Base-by-base conservation (phyloP, 345 rosid genomes). In the Rhizophora mangle region DNA sequence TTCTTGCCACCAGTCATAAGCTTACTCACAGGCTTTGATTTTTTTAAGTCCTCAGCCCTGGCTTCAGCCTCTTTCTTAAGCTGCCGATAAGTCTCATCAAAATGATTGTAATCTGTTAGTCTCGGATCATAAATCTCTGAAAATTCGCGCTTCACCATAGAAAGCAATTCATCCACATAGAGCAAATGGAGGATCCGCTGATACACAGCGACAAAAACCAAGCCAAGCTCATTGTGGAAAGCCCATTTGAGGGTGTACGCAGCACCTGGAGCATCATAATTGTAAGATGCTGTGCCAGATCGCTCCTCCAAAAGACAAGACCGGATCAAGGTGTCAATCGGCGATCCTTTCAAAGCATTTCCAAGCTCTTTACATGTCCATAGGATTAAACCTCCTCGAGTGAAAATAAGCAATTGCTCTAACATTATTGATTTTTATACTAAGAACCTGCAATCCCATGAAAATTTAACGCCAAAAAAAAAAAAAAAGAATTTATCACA, bases 291-390 rank as follows among this genome's bases (percentile, higher is more conserved):
- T 10, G 82, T 83, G 3, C 99, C 99, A 2, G 99, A 95, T 51
- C 98, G 91, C 67, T 95, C 99, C 91, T 95, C 97, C 79, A 95
- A 82, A 9, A 92, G 92, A 64, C 97, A 95, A 2, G 98, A 95
- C 8, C 94, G 77, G 72, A 95, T 95, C 81, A 95, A 73, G 52
- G 98, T 83, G 60, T 95, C 98, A 51, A 95, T 89, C 0, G 98
- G 99, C 26, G 99, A 92, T 5, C 99, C 98, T 78, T 77, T 90
- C 9, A 95, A 83, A 66, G 99, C 99, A 36, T 87, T 92, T 1
- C 97, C 97, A 27, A 95, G 86, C 87, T 92, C 98, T 71, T 87
- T 95, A 71, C 94, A 95, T 27, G 98, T 92, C 99, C 97, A 95
- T 22, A 95, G 92, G 87, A 92, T 92, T 79, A 95, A 79, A 24